Base-by-base conservation (phyloP, 192 early-diverging fungal species). In the Linderina pennispora region DNA sequence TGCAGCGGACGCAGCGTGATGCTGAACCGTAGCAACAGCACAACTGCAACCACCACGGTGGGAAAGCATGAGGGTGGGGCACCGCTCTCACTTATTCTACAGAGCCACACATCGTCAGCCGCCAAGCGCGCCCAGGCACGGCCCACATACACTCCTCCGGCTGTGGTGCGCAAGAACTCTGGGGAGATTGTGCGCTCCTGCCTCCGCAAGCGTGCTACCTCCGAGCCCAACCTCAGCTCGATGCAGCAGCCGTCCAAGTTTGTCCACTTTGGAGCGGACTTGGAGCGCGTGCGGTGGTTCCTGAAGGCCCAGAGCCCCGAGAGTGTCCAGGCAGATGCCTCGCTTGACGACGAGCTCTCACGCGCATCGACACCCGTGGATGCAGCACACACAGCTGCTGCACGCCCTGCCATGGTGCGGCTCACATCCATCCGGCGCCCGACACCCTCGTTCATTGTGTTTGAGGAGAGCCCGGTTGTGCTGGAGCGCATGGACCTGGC, bases 201-300 rank as follows among this genome's bases (percentile, higher is more conserved):
- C 38, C 51, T 74, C 41, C 61, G 62, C 40, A 48, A 36, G 48
- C 60, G 48, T 16, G 43, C 58, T 47, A 53, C 53, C 10, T 48
- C 50, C 14, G 17, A 15, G 23, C 18, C 32, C n/a, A 8, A 5
- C 21, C 16, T 17, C 38, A 8, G 8, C 17, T 3, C 36, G 21
- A 26, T 8, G 22, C 45, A 61, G 49, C 61, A 62, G 8, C 70
- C 76, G 2, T 67, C 62, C 17, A 80, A 82, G 59, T 82, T 67
- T 26, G 86, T 88, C 14, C 80, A 80, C 42, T 88, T 88, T 65
- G 64, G 79, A 21, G 40, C 74, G 9, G 75, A 88, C 26, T 66
- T 87, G 23, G 82, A 88, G 55, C 77, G 80, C 40, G 74, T 88
- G 39, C 77, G 78, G 32, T 74, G 82, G 39, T 88, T 88, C 65